These are phyloP conservation scores for Madurella fahalii DNA, from an alignment of 2,329 filamentous ascomycete genomes.

Conservation along the genomic window DNA sequence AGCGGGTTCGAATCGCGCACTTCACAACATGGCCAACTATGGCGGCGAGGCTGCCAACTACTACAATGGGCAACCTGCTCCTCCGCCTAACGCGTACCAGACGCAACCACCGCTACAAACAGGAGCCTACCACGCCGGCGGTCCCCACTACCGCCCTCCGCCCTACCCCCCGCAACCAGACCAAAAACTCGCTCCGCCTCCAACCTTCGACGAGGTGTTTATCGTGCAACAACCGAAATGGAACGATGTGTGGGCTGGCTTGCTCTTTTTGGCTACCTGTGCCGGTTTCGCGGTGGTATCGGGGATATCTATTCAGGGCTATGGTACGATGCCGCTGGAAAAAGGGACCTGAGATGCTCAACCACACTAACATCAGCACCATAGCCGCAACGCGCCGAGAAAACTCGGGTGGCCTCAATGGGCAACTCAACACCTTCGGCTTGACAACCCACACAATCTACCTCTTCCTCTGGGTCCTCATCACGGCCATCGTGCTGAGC, in stretches of 20 bases:
- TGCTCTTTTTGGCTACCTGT: slow-evolving; percentile 46
- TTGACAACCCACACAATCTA: slow-evolving; percentile 82
- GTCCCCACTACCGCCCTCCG: slow-evolving; percentile 17
- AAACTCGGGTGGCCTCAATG: slow-evolving; percentile 71
- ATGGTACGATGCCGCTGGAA: slow-evolving; percentile 39
- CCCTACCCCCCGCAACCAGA: slow-evolving; percentile 16
- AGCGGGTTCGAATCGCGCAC: background rate
- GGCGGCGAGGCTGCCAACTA: slow-evolving; percentile 21
- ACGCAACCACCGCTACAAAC: slow-evolving; percentile 12
- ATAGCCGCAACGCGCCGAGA: slow-evolving; percentile 50
- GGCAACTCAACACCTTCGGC: slow-evolving; percentile 57
- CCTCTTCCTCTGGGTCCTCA: slow-evolving; percentile 75
- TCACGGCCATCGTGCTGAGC: slow-evolving; percentile 69
- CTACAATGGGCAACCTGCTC: slow-evolving; percentile 18
- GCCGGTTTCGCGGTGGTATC: slow-evolving; percentile 71
- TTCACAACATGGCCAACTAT: slow-evolving; percentile 15
- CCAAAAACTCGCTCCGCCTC: slow-evolving; percentile 38
- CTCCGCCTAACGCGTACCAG: slow-evolving; percentile 21
- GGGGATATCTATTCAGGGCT: slow-evolving; percentile 70
- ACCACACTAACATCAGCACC: background rate
- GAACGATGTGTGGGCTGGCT: slow-evolving; percentile 85
- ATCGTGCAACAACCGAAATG: slow-evolving; percentile 78
- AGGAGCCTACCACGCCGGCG: slow-evolving; percentile 7
- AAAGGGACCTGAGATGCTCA: background rate
- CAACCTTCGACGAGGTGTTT: slow-evolving; percentile 75